Evolutionary conservation across 768 basidiomycete species (phyloP).

Genomic region (Leucogyrophana mollusca): DNA sequence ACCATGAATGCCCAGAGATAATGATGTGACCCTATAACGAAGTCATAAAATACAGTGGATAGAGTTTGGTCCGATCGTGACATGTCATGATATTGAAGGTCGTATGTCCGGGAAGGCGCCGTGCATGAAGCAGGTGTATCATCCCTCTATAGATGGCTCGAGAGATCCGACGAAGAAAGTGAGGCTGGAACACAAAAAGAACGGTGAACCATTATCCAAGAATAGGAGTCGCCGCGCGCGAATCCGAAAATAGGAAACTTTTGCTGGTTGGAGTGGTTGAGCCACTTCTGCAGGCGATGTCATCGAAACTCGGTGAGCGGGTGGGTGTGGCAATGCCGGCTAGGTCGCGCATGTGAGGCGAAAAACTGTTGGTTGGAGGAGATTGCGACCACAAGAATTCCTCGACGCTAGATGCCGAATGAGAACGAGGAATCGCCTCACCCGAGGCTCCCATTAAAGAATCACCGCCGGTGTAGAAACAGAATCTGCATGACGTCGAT

Average conservation of each 20-base stretch:
- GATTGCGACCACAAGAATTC: conserved; percentile 40
- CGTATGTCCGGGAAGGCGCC: neutral
- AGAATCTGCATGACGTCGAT: conserved; percentile 51
- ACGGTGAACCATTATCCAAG: conserved; percentile 1
- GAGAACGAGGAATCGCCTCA: conserved; percentile 35
- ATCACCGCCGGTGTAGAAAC: conserved; percentile 73
- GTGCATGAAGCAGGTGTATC: neutral
- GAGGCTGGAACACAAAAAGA: neutral
- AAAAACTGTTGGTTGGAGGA: conserved; percentile 27
- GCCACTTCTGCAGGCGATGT: conserved; percentile 24
- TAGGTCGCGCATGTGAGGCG: conserved; percentile 15
- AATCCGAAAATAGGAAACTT: conserved; percentile 14
- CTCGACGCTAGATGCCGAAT: conserved; percentile 56
- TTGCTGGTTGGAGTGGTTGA: conserved; percentile 25
- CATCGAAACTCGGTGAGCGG: conserved; percentile 30
- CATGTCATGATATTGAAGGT: neutral
- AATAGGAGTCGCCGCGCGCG: conserved; percentile 12
- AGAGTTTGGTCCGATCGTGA: neutral
- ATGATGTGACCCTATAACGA: too few relatives aligned
- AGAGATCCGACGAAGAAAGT: neutral
- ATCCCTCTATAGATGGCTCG: neutral
- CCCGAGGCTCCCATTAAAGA: conserved; percentile 27
- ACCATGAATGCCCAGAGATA: too few relatives aligned
- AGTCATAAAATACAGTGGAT: too few relatives aligned
- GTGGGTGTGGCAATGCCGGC: conserved; percentile 10